These are phyloP conservation scores for Bonia amplexicaulis DNA, from an alignment of 176 grass and related monocot genomes.

Conservation along the genomic window DNA sequence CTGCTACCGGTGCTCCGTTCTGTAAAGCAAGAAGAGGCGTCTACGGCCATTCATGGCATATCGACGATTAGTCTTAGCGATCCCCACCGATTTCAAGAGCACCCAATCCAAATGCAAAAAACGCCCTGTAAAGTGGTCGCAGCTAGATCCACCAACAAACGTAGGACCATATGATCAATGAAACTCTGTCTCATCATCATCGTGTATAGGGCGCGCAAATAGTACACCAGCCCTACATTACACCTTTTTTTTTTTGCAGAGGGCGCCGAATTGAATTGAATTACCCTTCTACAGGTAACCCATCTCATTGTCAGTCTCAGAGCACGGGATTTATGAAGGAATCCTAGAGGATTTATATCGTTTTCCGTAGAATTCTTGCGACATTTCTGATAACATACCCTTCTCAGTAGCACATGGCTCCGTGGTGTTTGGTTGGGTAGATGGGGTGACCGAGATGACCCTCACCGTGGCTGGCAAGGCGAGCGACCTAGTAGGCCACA, in stretches of 20 bases:
- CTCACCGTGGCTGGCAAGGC: not conserved
- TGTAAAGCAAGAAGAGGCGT: constrained; percentile 28
- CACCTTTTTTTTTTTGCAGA: not conserved
- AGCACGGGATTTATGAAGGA: not conserved
- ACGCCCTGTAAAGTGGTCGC: constrained; percentile 8
- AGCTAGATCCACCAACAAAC: constrained; percentile 42
- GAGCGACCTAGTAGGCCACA: not conserved
- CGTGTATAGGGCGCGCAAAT: not conserved
- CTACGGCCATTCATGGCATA: constrained; percentile 14
- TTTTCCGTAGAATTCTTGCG: not conserved
- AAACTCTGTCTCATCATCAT: not conserved
- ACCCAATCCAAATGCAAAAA: constrained; percentile 13
- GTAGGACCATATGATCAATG: constrained; percentile 22
- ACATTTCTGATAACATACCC: not conserved
- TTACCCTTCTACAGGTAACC: not conserved
- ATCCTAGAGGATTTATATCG: not conserved
- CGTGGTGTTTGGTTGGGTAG: no score
- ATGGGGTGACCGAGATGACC: not conserved
- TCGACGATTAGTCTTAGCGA: not conserved
- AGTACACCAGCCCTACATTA: not conserved
- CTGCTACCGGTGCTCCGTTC: not conserved
- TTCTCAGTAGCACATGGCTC: not conserved
- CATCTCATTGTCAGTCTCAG: not conserved
- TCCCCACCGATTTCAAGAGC: constrained; percentile 10
- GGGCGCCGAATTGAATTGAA: no score